Conservation (phyloP, 2,329 filamentous ascomycete species). For the Nectriaceae sp. region DNA sequence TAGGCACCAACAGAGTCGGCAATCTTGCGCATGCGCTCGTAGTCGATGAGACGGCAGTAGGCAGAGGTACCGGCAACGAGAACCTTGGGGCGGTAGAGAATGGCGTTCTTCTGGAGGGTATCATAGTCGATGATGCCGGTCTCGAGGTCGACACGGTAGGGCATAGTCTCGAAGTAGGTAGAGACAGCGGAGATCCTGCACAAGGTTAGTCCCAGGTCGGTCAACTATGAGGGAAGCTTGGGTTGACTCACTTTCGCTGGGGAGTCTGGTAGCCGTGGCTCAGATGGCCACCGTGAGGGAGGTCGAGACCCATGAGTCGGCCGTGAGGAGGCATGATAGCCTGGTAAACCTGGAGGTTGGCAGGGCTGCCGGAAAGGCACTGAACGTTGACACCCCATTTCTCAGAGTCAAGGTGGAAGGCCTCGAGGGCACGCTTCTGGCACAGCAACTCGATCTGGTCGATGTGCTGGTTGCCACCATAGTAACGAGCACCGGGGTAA, state of each 20-base stretch:
- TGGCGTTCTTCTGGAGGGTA: conserved; percentile 83
- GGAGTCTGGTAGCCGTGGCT: conserved; percentile 98
- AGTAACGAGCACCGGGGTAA: conserved; percentile 97
- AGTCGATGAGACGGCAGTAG: conserved; percentile 98
- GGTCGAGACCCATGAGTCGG: conserved; percentile 93
- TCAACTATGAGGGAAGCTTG: neutral
- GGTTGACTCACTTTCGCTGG: conserved; percentile 71
- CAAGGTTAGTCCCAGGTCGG: neutral
- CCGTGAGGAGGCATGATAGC: conserved; percentile 95
- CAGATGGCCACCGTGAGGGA: conserved; percentile 92
- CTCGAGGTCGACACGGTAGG: conserved; percentile 85
- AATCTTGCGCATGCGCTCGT: conserved; percentile 93
- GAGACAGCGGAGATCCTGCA: conserved; percentile 90
- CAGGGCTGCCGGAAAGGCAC: conserved; percentile 87
- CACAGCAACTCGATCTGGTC: conserved; percentile 94
- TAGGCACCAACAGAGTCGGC: conserved; percentile 93
- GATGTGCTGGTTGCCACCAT: conserved; percentile 98
- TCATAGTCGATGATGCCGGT: conserved; percentile 99
- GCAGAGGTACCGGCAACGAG: conserved; percentile 96
- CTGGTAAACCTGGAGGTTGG: conserved; percentile 98
- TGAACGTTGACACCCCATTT: conserved; percentile 99
- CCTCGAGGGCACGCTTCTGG: conserved; percentile 88
- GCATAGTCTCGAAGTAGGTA: conserved; percentile 99
- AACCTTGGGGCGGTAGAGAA: conserved; percentile 93
- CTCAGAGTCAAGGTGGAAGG: conserved; percentile 81